These are phyloP conservation scores for Ceratocystis cacaofunesta DNA, from an alignment of 2,329 filamentous ascomycete genomes.

Conservation along the genomic window DNA sequence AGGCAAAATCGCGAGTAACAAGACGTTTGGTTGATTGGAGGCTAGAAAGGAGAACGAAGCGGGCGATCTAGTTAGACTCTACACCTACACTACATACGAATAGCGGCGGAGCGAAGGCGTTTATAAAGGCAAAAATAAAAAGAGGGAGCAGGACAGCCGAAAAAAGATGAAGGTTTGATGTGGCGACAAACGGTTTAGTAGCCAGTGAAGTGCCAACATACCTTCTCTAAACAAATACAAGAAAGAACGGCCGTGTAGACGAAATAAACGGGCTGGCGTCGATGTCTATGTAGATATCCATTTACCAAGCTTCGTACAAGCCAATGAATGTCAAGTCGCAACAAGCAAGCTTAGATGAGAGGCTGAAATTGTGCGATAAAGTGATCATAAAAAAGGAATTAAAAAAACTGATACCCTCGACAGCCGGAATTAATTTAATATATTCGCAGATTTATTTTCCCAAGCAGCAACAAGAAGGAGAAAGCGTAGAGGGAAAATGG, in stretches of 20 bases:
- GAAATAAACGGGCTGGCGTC: background rate
- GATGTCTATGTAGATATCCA: background rate
- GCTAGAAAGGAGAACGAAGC: background rate
- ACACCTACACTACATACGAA: background rate
- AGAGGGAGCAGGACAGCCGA: background rate
- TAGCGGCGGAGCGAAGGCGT: background rate
- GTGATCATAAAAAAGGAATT: background rate
- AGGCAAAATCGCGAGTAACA: background rate
- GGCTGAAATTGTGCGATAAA: background rate
- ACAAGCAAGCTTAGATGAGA: background rate
- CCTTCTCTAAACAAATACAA: background rate
- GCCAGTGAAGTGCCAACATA: background rate
- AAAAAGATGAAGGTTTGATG: background rate
- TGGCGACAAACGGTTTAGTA: background rate
- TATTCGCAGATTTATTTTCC: background rate
- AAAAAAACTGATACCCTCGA: background rate
- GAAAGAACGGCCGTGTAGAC: background rate
- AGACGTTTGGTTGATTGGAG: background rate
- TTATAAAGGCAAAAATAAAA: background rate
- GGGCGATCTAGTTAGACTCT: background rate
- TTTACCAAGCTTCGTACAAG: background rate
- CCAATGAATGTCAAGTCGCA: constrained; percentile 3
- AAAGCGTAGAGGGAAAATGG: background rate
- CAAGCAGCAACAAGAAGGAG: background rate
- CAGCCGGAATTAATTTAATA: background rate